Evolutionary conservation across 2,329 filamentous ascomycete species (phyloP).

Genomic region (Fusarium nisikadoi): DNA sequence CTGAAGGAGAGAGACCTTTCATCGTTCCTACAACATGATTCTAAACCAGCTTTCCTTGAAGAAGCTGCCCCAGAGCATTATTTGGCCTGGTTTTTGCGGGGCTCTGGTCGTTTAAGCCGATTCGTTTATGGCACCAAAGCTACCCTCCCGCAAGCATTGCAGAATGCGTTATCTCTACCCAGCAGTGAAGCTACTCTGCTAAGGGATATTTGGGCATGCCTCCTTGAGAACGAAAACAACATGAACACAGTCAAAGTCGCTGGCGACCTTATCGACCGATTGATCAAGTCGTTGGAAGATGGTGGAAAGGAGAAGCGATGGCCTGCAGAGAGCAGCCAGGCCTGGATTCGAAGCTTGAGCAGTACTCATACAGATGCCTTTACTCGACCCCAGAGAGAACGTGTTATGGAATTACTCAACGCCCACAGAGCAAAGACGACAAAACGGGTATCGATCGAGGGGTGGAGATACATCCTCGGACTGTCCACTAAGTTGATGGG

Average conservation of each 20-base stretch:
- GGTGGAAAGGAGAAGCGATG: slow-evolving; percentile 47
- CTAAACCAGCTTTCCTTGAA: slow-evolving; percentile 41
- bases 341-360: slow-evolving; percentile 49
- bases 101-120: slow-evolving; percentile 47
- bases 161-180: slow-evolving; percentile 37
- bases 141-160: slow-evolving; percentile 40
- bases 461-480: slow-evolving; percentile 55
- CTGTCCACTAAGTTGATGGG: slow-evolving; percentile 62
- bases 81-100: slow-evolving; percentile 49
- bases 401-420: slow-evolving; percentile 52
- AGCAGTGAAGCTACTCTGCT: slow-evolving; percentile 31
- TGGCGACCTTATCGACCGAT: slow-evolving; percentile 47
- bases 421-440: slow-evolving; percentile 42
- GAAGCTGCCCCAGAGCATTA: slow-evolving; percentile 47
- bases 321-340: slow-evolving; percentile 45
- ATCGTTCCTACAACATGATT: slow-evolving; percentile 18
- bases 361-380: slow-evolving; percentile 53
- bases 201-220: slow-evolving; percentile 43
- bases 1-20: slow-evolving; percentile 40
- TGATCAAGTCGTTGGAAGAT: slow-evolving; percentile 45
- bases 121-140: slow-evolving; percentile 44
- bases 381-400: slow-evolving; percentile 56
- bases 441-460: slow-evolving; percentile 41
- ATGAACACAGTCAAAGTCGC: slow-evolving; percentile 49
- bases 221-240: slow-evolving; percentile 53